Evolutionary conservation across 352 stramenopile genomes (phyloP).

Genomic region (Globisporangium canariense): DNA sequence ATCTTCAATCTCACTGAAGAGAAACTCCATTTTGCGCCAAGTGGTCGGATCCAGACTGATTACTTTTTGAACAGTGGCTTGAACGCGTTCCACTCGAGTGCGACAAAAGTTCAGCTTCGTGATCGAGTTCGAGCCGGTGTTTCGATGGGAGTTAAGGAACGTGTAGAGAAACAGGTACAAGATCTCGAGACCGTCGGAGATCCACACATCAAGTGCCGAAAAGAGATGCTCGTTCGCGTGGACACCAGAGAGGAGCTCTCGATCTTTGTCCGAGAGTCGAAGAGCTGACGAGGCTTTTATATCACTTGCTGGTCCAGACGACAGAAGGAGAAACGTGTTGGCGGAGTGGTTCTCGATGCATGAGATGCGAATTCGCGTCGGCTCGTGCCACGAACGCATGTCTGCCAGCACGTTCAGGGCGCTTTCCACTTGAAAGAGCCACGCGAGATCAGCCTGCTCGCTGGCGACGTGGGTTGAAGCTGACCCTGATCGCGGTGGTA

Average conservation of each 20-base stretch:
- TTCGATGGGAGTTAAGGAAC: conserved; percentile 19
- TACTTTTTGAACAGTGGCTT: conserved; percentile 12
- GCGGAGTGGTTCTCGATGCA: conserved; percentile 12
- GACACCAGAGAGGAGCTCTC: conserved; percentile 12
- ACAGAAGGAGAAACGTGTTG: conserved; percentile 5
- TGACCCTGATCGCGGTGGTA: not conserved
- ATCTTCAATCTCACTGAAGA: conserved; percentile 17
- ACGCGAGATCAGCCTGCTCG: not conserved
- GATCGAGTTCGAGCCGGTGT: conserved; percentile 7
- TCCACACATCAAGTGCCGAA: conserved; percentile 10
- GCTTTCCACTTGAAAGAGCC: conserved; percentile 14
- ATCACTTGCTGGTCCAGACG: not conserved
- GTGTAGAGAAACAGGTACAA: conserved; percentile 18
- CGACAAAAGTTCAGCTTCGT: conserved; percentile 18
- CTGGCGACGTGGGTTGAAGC: not conserved
- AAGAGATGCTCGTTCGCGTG: conserved; percentile 11
- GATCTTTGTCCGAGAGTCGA: conserved; percentile 16
- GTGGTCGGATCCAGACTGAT: conserved; percentile 9
- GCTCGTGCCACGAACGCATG: conserved; percentile 16
- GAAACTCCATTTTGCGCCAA: conserved; percentile 16
- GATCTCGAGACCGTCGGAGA: conserved; percentile 15
- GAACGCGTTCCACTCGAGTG: conserved; percentile 13
- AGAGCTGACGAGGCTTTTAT: not conserved
- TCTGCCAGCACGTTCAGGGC: conserved; percentile 17
- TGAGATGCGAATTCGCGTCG: conserved; percentile 14